Evolutionary conservation across 441 rosid species (phyloP).

Genomic region (Populus tomentosa): DNA sequence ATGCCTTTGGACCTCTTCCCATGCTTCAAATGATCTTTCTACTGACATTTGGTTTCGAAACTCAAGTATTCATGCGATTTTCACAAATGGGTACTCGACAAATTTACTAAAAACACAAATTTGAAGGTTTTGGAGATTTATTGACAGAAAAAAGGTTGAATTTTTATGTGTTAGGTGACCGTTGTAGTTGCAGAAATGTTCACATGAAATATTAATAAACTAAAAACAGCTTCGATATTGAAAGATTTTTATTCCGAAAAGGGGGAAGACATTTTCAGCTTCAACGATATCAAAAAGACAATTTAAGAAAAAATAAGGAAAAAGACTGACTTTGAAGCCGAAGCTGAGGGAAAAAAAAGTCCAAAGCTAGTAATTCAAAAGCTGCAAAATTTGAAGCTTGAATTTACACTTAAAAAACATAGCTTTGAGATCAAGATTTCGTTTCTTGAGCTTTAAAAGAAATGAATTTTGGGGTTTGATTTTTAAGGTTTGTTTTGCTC

Average conservation of each 20-base stretch:
- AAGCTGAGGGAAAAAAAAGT: too few species aligned
- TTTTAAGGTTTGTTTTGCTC: neutral
- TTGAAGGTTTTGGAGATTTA: too few species aligned
- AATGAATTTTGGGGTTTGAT: neutral
- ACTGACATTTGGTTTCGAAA: conserved; percentile 44
- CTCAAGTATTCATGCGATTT: conserved; percentile 24
- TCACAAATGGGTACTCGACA: neutral
- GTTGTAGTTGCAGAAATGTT: neutral
- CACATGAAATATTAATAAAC: neutral
- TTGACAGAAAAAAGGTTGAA: neutral
- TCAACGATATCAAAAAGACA: neutral
- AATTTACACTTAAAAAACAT: neutral
- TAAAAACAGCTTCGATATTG: neutral
- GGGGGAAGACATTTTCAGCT: neutral
- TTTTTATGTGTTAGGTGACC: neutral
- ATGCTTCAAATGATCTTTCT: conserved; percentile 82
- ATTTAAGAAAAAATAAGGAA: too few species aligned
- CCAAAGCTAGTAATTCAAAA: neutral
- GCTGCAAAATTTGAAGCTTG: neutral
- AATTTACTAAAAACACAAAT: neutral
- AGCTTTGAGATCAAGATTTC: neutral
- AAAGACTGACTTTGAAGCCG: neutral
- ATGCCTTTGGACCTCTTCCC: conserved; percentile 95
- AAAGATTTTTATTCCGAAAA: neutral
- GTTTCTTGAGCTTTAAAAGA: neutral